phyloP scores from a whole-genome alignment of 345 rosid genomes.

The Linum tenue region DNA sequence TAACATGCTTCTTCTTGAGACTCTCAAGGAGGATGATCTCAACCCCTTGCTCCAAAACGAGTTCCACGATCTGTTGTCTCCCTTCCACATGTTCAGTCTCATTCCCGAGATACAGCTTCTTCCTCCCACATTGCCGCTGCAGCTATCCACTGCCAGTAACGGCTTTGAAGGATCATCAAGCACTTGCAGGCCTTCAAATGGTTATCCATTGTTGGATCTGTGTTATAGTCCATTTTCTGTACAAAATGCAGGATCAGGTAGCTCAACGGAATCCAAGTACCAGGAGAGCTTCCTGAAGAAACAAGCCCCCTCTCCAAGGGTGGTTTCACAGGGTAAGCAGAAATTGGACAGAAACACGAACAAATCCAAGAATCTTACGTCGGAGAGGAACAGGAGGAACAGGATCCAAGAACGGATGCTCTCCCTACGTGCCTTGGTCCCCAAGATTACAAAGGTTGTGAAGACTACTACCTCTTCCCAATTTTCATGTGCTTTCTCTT shows the following conservation, averaged over 20 bases:
- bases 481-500: neutral
- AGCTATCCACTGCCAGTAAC: conserved; percentile 13
- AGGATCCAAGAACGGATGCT: conserved; percentile 45
- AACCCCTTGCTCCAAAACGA: conserved; percentile 19
- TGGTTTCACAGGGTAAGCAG: conserved; percentile 16
- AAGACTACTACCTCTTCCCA: conserved; percentile 5
- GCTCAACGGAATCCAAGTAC: conserved; percentile 12
- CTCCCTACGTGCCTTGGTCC: conserved; percentile 58
- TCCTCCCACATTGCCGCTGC: conserved; percentile 3
- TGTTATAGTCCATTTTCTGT: conserved; percentile 15
- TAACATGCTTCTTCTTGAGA: conserved; percentile 16
- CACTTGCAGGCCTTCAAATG: conserved; percentile 35
- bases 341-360: conserved; percentile 24
- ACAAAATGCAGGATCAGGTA: conserved; percentile 16
- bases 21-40: conserved; percentile 10
- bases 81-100: conserved; percentile 12
- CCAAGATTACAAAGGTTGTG: conserved; percentile 72
- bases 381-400: conserved; percentile 72
- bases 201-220: conserved; percentile 23
- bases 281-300: conserved; percentile 14
- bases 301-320: conserved; percentile 14
- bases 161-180: conserved; percentile 47
- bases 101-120: conserved; percentile 16
- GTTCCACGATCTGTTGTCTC: conserved; percentile 14
- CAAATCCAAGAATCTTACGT: conserved; percentile 63